Base-by-base conservation (phyloP, 345 rosid species). In the Populus pruinosa region DNA sequence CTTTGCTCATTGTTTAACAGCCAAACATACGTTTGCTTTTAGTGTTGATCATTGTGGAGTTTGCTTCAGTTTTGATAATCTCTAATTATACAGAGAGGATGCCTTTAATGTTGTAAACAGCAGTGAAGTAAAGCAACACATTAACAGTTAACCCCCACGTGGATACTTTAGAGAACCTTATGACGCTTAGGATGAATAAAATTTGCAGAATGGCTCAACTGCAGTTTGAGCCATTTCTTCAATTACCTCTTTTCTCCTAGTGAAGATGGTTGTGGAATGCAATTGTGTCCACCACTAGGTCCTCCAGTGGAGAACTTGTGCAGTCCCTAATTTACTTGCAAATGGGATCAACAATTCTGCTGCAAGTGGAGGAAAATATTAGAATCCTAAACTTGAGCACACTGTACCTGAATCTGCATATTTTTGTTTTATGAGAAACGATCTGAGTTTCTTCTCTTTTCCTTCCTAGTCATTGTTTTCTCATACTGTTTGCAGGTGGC, bases 401-500 rank as follows among this genome's bases (percentile, higher is more conserved):
- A 7, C 53, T 13, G 2, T 41, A 18, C 1, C 41, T 55, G 66
- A 70, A 61, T n/a, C 35, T 18, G 20, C 8, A 29, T 2, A 1
- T 43, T 35, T 69, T 4, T 23, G 21, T 18, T 23, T 18, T 47
- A 43, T 43, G 10, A 44, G 29, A 31, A 39, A n/a, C 44, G 12
- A 17, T 27, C n/a, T 18, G 38, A 21, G 67, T 61, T 33, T 38
- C 47, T 5, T 64, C 56, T 27, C 56, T 31, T 53, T 50, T 29
- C 7, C n/a, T 35, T 43, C 8, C n/a, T 13, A 33, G 21, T 68
- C n/a, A 21, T 38, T 29, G 38, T 50, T 13, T 38, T 27, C 17
- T 17, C 36, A 1, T 56, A 36, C 31, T 67, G 29, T 64, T 67
- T 79, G 85, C 86, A 87, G 87, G 87, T 23, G 75, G 69, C 79